Evolutionary conservation across 495 filamentous ascomycete species (phyloP).

Genomic region (Hyphodiscus hymeniophilus): DNA sequence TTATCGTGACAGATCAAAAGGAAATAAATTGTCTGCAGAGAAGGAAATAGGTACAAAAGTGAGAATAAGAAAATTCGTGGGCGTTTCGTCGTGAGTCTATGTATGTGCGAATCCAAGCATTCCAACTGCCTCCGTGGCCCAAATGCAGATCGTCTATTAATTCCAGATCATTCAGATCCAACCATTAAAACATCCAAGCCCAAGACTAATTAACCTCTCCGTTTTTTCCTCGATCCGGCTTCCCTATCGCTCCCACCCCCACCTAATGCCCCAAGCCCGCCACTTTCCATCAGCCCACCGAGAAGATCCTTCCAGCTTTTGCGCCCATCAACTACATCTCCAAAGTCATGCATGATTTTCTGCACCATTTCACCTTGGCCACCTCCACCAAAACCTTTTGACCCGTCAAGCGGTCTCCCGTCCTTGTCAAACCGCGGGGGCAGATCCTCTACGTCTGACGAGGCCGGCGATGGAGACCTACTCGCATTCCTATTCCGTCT

Average conservation of each 20-base stretch:
- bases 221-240: background rate
- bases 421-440: constrained; percentile 60
- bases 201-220: background rate
- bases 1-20: no score
- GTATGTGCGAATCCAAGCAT: no score
- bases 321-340: constrained; percentile 15
- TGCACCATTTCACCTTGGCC: constrained; percentile 19
- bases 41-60: no score
- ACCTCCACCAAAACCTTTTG: constrained; percentile 2
- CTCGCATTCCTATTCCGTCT: constrained; percentile 5
- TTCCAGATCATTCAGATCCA: no score
- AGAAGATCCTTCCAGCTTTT: constrained; percentile 22
- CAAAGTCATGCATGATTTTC: constrained; percentile 11
- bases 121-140: no score
- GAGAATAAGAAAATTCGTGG: no score
- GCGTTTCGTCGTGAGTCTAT: no score
- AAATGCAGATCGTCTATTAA: no score
- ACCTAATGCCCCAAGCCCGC: background rate
- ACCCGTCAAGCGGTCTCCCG: constrained; percentile 38
- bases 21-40: no score
- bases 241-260: background rate
- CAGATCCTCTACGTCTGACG: constrained; percentile 33
- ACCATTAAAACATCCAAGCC: no score
- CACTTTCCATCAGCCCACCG: constrained; percentile 9
- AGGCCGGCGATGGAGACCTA: constrained; percentile 11